Evolutionary conservation across 2,329 filamentous ascomycete genomes (phyloP).

Genomic region (Amauroascus niger): DNA sequence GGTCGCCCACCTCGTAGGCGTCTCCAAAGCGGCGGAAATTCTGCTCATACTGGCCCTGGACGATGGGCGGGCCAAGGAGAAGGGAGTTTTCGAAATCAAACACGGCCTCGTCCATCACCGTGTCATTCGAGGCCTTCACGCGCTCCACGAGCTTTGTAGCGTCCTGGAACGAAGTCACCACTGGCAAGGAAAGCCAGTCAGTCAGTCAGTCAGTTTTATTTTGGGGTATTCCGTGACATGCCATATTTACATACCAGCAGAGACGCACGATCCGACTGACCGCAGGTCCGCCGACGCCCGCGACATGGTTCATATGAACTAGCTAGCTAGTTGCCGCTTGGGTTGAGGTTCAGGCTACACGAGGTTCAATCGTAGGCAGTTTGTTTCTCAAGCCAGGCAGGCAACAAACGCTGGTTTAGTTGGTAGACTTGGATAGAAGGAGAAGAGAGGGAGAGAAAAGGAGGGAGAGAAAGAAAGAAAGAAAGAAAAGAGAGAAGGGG

Average conservation of each 20-base stretch:
- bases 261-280: conserved; percentile 14
- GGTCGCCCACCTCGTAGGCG: conserved; percentile 30
- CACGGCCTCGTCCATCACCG: background rate
- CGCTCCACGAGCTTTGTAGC: conserved; percentile 14
- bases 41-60: conserved; percentile 31
- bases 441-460: too few species aligned
- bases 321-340: background rate
- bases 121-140: conserved; percentile 9
- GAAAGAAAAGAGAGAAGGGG: too few species aligned
- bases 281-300: conserved; percentile 11
- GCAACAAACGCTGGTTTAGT: too few species aligned
- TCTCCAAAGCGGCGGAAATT: conserved; percentile 29
- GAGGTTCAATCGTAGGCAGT: too few species aligned
- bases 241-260: conserved; percentile 9
- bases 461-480: too few species aligned
- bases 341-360: background rate
- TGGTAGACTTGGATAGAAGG: too few species aligned
- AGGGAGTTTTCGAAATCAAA: conserved; percentile 29
- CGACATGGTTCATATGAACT: conserved; percentile 1
- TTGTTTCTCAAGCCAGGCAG: too few species aligned
- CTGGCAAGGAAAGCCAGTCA: background rate
- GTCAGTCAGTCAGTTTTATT: background rate
- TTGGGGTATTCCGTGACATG: background rate
- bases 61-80: conserved; percentile 26
- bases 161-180: conserved; percentile 14